These are phyloP conservation scores for Chondrus crispus DNA, from an alignment of 23 red algal species.

Conservation along the genomic window DNA sequence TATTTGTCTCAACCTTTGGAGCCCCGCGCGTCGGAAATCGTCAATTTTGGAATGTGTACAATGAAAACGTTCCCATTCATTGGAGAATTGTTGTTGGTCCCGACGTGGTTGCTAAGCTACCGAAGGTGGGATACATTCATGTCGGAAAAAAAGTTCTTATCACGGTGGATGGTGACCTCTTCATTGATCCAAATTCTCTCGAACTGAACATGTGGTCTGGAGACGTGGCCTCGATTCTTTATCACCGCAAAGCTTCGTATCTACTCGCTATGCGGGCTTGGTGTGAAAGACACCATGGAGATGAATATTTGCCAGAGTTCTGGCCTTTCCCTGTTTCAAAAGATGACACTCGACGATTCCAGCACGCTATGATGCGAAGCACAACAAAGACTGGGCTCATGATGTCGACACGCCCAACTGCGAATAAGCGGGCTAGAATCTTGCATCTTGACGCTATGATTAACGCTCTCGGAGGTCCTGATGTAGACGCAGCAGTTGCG, in stretches of 20 bases:
- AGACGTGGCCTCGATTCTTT: constrained; percentile 69
- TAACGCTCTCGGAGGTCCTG: constrained; percentile 30
- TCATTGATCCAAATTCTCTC: constrained; percentile 85
- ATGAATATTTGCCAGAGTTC: constrained; percentile 77
- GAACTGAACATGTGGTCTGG: constrained; percentile 88
- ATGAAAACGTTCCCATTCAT: constrained; percentile 67
- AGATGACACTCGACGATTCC: constrained; percentile 71
- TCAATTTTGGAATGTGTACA: constrained; percentile 63
- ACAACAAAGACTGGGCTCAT: constrained; percentile 23
- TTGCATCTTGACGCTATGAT: constrained; percentile 54
- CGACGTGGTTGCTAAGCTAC: constrained; percentile 80
- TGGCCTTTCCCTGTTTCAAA: constrained; percentile 76
- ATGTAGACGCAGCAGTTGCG: constrained; percentile 14
- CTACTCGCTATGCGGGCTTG: constrained; percentile 84
- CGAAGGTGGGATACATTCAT: constrained; percentile 74
- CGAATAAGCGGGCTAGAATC: constrained; percentile 50
- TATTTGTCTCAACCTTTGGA: constrained; percentile 87
- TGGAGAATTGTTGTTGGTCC: constrained; percentile 81
- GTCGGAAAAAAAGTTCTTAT: constrained; percentile 85
- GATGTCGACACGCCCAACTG: constrained; percentile 5
- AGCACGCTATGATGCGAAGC: constrained; percentile 70
- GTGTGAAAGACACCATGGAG: constrained; percentile 81
- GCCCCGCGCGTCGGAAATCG: constrained; percentile 71
- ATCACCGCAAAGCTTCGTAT: constrained; percentile 82
- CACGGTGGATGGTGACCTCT: constrained; percentile 77